These are phyloP conservation scores for Cyberlindnera mississippiensis DNA, from an alignment of 805 yeast species.

Conservation along the genomic window DNA sequence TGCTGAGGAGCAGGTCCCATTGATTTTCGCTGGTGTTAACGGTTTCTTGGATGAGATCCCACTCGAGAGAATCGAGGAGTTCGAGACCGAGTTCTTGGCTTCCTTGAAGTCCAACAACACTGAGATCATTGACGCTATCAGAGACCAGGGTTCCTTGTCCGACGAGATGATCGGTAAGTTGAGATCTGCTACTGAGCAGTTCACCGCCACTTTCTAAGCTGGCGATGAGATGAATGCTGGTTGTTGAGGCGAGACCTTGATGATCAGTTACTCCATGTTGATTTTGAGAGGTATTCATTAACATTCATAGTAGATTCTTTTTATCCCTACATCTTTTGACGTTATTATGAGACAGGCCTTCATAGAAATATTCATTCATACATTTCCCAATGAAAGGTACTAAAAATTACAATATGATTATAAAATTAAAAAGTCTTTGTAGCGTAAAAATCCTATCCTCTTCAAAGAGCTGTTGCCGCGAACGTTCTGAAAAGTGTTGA, in stretches of 20 bases:
- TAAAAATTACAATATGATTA: conserved; percentile 7
- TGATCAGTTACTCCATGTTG: conserved; percentile 5
- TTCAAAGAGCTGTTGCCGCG: background rate
- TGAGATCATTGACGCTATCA: conserved; percentile 79
- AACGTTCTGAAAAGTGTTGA: no score
- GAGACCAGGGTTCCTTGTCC: conserved; percentile 85
- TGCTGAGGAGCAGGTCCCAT: conserved; percentile 99
- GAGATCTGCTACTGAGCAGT: conserved; percentile 88
- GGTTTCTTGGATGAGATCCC: conserved; percentile 93
- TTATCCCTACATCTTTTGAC: conserved; percentile 19
- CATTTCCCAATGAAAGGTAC: conserved; percentile 19
- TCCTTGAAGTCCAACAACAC: conserved; percentile 88
- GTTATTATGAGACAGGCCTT: conserved; percentile 23
- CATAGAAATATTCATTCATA: conserved; percentile 15
- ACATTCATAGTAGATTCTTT: conserved; percentile 23
- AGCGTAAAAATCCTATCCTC: no score
- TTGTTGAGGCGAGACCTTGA: conserved; percentile 10
- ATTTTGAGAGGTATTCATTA: conserved; percentile 16
- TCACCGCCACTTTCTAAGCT: conserved; percentile 80
- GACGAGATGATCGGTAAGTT: conserved; percentile 82
- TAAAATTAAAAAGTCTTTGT: background rate
- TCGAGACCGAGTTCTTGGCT: conserved; percentile 89
- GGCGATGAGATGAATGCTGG: conserved; percentile 1
- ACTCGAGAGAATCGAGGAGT: conserved; percentile 81
- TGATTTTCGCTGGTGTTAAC: conserved; percentile 99